Percentiles rank a stretch among this genome's conserved stretches.
These are phyloP conservation scores for Tuber brumale DNA, from an alignment of 495 filamentous ascomycete species.

Conservation along the genomic window DNA sequence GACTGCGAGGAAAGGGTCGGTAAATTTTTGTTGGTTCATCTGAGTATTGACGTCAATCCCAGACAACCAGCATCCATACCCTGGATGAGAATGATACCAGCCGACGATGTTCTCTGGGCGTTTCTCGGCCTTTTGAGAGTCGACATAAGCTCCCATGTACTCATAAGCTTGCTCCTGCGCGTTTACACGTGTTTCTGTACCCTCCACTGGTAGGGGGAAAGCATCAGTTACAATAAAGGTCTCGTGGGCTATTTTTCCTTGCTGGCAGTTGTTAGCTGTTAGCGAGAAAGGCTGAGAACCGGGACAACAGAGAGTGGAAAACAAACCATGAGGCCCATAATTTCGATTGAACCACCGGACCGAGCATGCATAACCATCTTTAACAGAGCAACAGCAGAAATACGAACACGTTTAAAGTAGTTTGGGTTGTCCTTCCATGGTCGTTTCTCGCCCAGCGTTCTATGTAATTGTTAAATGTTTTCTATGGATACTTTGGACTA, in stretches of 20 bases:
- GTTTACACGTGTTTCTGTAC: slow-evolving; percentile 95
- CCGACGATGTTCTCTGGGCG: slow-evolving; percentile 88
- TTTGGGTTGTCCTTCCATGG: slow-evolving; percentile 79
- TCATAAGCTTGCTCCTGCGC: slow-evolving; percentile 92
- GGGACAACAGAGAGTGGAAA: neutral
- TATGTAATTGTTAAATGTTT: slow-evolving; percentile 12
- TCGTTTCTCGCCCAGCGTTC: slow-evolving; percentile 48
- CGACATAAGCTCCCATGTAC: slow-evolving; percentile 82
- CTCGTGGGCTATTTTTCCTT: slow-evolving; percentile 77
- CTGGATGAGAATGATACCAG: slow-evolving; percentile 98
- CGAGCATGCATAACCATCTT: slow-evolving; percentile 99
- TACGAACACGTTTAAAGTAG: slow-evolving; percentile 88
- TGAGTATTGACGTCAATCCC: slow-evolving; percentile 94
- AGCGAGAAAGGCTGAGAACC: neutral
- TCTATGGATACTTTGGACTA: neutral
- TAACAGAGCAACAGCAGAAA: slow-evolving; percentile 85
- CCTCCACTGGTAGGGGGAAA: slow-evolving; percentile 90
- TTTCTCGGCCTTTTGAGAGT: slow-evolving; percentile 62
- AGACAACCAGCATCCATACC: slow-evolving; percentile 96
- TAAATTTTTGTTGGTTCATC: slow-evolving; percentile 67
- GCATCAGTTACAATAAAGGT: slow-evolving; percentile 92
- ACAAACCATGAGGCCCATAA: slow-evolving; percentile 86
- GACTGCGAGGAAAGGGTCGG: slow-evolving; percentile 88
- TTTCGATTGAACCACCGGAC: slow-evolving; percentile 79
- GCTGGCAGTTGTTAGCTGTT: slow-evolving; percentile 40